phyloP scores from a whole-genome alignment of 371 early-diverging fungal species.

The Coemansia linderi region DNA sequence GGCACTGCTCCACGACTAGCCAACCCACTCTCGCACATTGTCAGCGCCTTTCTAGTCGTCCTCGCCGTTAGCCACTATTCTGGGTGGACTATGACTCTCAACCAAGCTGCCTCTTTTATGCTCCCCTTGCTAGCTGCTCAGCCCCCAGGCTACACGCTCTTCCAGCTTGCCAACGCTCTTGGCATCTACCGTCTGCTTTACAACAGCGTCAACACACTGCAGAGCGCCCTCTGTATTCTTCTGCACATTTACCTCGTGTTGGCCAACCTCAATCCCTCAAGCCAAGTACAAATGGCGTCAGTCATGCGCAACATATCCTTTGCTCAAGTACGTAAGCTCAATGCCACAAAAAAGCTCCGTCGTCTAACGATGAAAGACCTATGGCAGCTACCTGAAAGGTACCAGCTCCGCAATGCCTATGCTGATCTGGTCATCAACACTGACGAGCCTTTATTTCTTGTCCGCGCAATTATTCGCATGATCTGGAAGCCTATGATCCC shows the following conservation, averaged over 20 bases:
- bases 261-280: constrained; percentile 13
- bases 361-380: constrained; percentile 13
- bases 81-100: not conserved
- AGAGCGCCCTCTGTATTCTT: not conserved
- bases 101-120: not conserved
- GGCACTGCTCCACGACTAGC: not conserved
- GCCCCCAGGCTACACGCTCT: not conserved
- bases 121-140: not conserved
- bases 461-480: constrained; percentile 32
- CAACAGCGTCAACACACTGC: not conserved
- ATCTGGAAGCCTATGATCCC: constrained; percentile 36
- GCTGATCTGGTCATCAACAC: constrained; percentile 18
- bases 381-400: constrained; percentile 17
- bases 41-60: not conserved
- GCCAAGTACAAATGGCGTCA: not conserved
- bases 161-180: constrained; percentile 16
- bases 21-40: not conserved
- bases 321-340: constrained; percentile 22
- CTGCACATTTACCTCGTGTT: constrained; percentile 12
- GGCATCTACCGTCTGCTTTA: constrained; percentile 12
- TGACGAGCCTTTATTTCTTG: constrained; percentile 20
- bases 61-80: not conserved
- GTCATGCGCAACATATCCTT: constrained; percentile 3
- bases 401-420: not conserved
- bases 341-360: constrained; percentile 8